These are phyloP conservation scores for Ceratobasidium sp. DNA, from an alignment of 1,284 basidiomycete species.

Conservation along the genomic window DNA sequence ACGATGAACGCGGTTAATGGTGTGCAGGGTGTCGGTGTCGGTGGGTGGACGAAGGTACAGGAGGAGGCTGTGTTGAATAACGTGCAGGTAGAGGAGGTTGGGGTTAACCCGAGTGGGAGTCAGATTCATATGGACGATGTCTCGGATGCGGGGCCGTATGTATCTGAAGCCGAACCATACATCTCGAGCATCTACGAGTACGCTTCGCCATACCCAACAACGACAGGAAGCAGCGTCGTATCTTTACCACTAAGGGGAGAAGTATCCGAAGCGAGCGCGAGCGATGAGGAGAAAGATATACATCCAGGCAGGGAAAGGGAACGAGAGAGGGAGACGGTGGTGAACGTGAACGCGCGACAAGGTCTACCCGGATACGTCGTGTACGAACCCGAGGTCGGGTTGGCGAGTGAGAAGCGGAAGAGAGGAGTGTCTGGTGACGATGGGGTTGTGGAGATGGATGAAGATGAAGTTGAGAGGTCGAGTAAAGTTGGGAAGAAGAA, in stretches of 20 bases:
- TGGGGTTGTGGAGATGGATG: background rate
- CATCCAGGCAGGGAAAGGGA: constrained; percentile 37
- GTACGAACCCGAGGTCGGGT: constrained; percentile 60
- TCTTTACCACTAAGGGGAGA: constrained; percentile 35
- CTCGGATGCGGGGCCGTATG: background rate
- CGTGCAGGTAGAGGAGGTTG: too few relatives aligned
- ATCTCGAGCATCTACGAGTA: constrained; percentile 38
- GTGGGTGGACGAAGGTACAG: too few relatives aligned
- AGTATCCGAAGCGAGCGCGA: constrained; percentile 29
- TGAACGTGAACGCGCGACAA: constrained; percentile 51
- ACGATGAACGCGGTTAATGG: background rate
- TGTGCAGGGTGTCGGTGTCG: too few relatives aligned
- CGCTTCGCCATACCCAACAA: constrained; percentile 32
- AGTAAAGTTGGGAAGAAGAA: constrained; percentile 70
- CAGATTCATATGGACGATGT: background rate
- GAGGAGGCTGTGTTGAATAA: too few relatives aligned
- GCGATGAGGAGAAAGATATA: constrained; percentile 30
- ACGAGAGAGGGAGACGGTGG: constrained; percentile 14
- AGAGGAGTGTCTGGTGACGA: too few relatives aligned
- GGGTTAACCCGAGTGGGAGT: background rate
- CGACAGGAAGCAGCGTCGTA: constrained; percentile 18
- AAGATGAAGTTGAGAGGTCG: background rate
- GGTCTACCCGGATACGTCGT: constrained; percentile 42
- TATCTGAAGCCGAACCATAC: constrained; percentile 36
- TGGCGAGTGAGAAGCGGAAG: constrained; percentile 8